Conservation (phyloP, 1,139 yeast species). For the Arxiozyma slooffiae region DNA sequence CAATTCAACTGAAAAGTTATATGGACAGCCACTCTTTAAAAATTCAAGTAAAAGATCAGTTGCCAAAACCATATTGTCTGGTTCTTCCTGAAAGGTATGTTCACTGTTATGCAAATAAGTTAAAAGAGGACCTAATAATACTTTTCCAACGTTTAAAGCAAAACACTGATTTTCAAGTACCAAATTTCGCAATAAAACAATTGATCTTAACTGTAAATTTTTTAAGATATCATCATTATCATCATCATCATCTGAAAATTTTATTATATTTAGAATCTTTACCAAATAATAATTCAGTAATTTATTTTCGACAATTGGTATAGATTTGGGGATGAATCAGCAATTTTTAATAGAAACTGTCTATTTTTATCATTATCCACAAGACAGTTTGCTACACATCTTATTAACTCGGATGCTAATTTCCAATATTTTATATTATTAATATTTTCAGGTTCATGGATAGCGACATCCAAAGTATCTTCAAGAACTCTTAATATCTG, state of each 20-base stretch:
- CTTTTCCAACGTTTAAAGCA: constrained; percentile 10
- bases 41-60: constrained; percentile 20
- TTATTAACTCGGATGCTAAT: constrained; percentile 23
- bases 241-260: constrained; percentile 8
- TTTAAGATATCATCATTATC: constrained; percentile 5
- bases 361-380: constrained; percentile 28
- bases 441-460: constrained; percentile 7
- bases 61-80: constrained; percentile 14
- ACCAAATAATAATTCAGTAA: constrained; percentile 15
- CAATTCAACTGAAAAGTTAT: constrained; percentile 6
- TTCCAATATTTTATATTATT: constrained; percentile 10
- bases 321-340: constrained; percentile 2
- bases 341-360: constrained; percentile 14
- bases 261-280: constrained; percentile 10
- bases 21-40: constrained; percentile 7
- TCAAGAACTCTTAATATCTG: constrained; percentile 15
- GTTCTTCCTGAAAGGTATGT: constrained; percentile 12
- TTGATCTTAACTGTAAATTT: constrained; percentile 20
- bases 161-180: constrained; percentile 19
- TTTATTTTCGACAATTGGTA: constrained; percentile 5
- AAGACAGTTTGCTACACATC: constrained; percentile 28
- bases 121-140: constrained; percentile 14
- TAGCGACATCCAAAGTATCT: constrained; percentile 11
- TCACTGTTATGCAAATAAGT: constrained; percentile 8
- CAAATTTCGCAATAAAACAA: constrained; percentile 24